Base-by-base conservation (phyloP, 1,284 basidiomycete species). In the Tilletia setariae region DNA sequence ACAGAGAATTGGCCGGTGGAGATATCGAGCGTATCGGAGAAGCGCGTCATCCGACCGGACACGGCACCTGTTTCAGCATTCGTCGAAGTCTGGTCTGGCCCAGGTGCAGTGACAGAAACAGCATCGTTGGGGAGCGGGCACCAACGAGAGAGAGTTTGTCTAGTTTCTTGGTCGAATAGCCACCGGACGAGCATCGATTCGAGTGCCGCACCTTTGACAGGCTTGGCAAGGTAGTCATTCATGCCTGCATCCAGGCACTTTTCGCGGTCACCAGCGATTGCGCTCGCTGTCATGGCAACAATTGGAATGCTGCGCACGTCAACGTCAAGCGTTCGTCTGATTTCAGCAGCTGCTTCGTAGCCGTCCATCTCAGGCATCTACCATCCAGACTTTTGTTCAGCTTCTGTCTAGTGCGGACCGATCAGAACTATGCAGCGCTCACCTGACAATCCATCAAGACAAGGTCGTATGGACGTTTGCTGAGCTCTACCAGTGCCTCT, bases 151-250 rank as follows among this genome's bases (percentile, higher is more conserved):
- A 79, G 71, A 67, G 69, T 70, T 56, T 77, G 75, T 56, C 78
- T 71, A 0, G 77, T 74, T 7, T 73, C 73, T 11, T 72, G 70
- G 47, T 79, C 78, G 25, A 76, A 79, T 11, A 79, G 68, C 78
- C 78, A 79, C 40, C 72, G 72, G 63, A 74, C 74, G 43, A 79
- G 67, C 56, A 76, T 79, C 25, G 70, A 61, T 67, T 79, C 78
- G 6, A 81, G 68, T 3, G 75, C 76, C 2, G 67, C 69, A 28
- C 74, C 72, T 70, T 79, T 80, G 67, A 81, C 77, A 16, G 79
- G 79, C 65, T 81, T 81, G n/a, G 74, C 72, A 21, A 81, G 71
- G 46, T 79, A 81, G 63, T 81, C 79, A 13, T 72, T 74, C 78
- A 81, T 80, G 47, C 78, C 76, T 0, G 76, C 74, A 2, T 72